These are phyloP conservation scores for Mycosarcoma mackinlayi DNA, from an alignment of 1,284 basidiomycete species.

Conservation along the genomic window DNA sequence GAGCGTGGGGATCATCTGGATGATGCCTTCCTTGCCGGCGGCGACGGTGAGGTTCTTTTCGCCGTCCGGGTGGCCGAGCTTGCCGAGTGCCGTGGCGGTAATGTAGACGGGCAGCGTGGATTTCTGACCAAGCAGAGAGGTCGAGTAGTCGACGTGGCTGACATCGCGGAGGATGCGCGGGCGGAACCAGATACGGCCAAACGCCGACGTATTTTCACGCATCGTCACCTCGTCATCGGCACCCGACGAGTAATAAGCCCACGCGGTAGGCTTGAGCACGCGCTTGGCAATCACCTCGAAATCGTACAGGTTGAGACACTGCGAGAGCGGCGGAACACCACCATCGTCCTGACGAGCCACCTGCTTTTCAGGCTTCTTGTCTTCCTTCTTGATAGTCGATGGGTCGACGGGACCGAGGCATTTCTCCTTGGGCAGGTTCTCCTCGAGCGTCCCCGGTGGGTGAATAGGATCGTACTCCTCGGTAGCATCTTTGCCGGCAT, in stretches of 20 bases:
- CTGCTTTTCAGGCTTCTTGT: conserved; percentile 22
- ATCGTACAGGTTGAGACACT: conserved; percentile 88
- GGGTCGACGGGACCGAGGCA: conserved; percentile 61
- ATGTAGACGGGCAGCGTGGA: conserved; percentile 73
- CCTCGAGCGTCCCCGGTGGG: conserved; percentile 65
- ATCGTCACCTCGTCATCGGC: conserved; percentile 73
- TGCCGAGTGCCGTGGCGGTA: conserved; percentile 85
- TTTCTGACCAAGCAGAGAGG: conserved; percentile 49
- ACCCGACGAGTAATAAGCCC: conserved; percentile 68
- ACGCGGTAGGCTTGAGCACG: conserved; percentile 63
- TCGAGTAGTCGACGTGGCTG: conserved; percentile 77
- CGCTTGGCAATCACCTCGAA: conserved; percentile 75
- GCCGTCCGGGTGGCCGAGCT: conserved; percentile 89
- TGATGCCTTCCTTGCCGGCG: conserved; percentile 77
- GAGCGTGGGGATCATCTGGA: conserved; percentile 74
- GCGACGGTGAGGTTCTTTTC: conserved; percentile 87
- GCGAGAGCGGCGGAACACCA: conserved; percentile 75
- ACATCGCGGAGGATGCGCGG: conserved; percentile 88
- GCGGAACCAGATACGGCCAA: conserved; percentile 93
- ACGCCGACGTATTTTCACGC: conserved; percentile 87
- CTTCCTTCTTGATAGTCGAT: conserved; percentile 49
- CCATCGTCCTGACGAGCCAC: conserved; percentile 35
- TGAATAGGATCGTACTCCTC: conserved; percentile 67
- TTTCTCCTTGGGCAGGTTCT: conserved; percentile 62
- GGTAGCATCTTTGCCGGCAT: conserved; percentile 83